phyloP scores from a whole-genome alignment of 1,139 yeast species.

The Pichia kudriavzevii region DNA sequence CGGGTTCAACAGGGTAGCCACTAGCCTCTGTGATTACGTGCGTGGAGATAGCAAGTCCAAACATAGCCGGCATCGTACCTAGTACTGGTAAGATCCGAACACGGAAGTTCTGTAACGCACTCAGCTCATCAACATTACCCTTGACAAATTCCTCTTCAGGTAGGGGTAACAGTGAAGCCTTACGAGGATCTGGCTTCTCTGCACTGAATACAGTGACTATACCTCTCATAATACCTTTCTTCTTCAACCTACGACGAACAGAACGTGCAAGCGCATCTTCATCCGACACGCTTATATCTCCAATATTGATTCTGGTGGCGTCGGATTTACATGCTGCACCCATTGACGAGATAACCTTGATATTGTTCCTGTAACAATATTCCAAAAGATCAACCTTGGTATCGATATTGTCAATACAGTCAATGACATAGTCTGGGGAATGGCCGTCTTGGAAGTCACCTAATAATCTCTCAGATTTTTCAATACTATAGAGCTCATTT shows the following conservation, averaged over 20 bases:
- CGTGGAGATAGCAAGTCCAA: slow-evolving; percentile 85
- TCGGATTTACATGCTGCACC: slow-evolving; percentile 95
- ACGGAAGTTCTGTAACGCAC: slow-evolving; percentile 82
- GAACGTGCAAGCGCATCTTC: slow-evolving; percentile 92
- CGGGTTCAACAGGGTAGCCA: slow-evolving; percentile 82
- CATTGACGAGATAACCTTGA: slow-evolving; percentile 78
- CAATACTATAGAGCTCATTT: slow-evolving; percentile 69
- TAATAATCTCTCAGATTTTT: slow-evolving; percentile 49
- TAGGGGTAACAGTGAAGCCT: slow-evolving; percentile 78
- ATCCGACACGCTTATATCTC: slow-evolving; percentile 70
- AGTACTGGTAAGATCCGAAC: slow-evolving; percentile 90
- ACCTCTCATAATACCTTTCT: slow-evolving; percentile 65
- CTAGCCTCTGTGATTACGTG: slow-evolving; percentile 71
- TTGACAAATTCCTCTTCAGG: slow-evolving; percentile 70
- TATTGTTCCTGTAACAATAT: slow-evolving; percentile 51
- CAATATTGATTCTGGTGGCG: slow-evolving; percentile 73
- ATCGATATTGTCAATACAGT: slow-evolving; percentile 92
- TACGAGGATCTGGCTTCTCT: slow-evolving; percentile 93
- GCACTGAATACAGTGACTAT: slow-evolving; percentile 89
- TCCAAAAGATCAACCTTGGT: slow-evolving; percentile 85
- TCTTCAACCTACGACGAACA: slow-evolving; percentile 74
- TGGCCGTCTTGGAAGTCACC: slow-evolving; percentile 35
- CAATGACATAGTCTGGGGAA: slow-evolving; percentile 68
- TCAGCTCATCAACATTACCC: slow-evolving; percentile 80
- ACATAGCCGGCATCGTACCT: slow-evolving; percentile 95